Evolutionary conservation across 23 red algal species (phyloP), one percentile per base, ranked within the genome.

Genomic region (Gracilaria caudata): DNA sequence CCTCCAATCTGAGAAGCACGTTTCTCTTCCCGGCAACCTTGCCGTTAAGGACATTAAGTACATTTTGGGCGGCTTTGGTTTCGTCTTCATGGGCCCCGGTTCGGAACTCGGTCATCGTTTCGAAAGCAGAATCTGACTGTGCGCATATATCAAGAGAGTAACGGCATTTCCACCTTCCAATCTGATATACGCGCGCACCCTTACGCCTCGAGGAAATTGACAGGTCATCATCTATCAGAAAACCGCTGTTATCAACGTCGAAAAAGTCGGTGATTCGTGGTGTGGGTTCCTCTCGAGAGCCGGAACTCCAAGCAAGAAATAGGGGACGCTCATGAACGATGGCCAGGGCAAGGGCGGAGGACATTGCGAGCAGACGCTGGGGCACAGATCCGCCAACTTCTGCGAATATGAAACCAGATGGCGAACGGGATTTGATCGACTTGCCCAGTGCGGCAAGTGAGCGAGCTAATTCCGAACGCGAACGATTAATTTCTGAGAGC

Each of bases 91-190:
- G 68, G 16, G 51, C 25, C 0, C 83, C 83, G 0, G 83, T 76
- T 4, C 74, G 78, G 46, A 83, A 83, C 79, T 92, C 89, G 26
- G 38, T 45, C 77, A 92, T 84, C 13, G 75, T 45, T 16, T 66
- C 33, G 38, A 92, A 92, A n/a, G 89, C 89, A 46, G 79, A 17
- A 66, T 92, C 89, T 21, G 79, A 77, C 63, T 72, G 51, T 20
- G 80, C 89, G 45, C 89, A 92, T 4, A 78, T 34, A 1, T 64
- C 66, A 12, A 92, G 37, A 25, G 75, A 47, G 40, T 47, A 45
- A 20, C 81, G 89, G 49, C 89, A 92, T 66, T 92, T 92, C 89
- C 89, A 92, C 66, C 79, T 77, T 51, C 79, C 89, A 16, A 92
- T 44, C 56, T 92, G 79, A 65, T 78, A 92, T 17, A 92, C 44